Percentiles rank a stretch among this genome's conserved stretches.
Evolutionary conservation across 2,329 filamentous ascomycete genomes (phyloP).

Genomic region (Aureobasidium mangrovei): DNA sequence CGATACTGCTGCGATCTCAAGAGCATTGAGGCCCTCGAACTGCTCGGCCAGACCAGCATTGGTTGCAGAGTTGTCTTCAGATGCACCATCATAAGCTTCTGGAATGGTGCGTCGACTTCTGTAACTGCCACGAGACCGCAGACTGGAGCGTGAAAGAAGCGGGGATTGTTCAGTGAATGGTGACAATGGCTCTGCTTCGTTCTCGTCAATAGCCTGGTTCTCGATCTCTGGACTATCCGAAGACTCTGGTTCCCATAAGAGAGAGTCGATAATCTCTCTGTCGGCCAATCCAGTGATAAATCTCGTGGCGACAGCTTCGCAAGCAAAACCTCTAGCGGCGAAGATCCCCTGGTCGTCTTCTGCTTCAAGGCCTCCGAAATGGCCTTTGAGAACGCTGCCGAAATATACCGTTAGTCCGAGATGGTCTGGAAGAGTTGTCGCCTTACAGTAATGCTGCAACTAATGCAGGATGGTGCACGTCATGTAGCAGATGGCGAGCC

Average conservation of each 20-base stretch:
- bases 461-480: conserved; percentile 59
- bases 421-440: not conserved
- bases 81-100: not conserved
- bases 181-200: not conserved
- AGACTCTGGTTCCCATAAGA: conserved; percentile 60
- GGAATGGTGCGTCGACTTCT: conserved; percentile 1
- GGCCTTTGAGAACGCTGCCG: conserved; percentile 61
- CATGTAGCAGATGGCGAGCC: conserved; percentile 54
- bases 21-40: conserved; percentile 72
- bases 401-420: conserved; percentile 1
- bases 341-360: conserved; percentile 55
- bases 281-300: conserved; percentile 64
- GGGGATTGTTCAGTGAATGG: conserved; percentile 2
- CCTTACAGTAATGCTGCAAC: conserved; percentile 62
- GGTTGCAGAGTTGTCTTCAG: not conserved
- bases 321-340: conserved; percentile 61
- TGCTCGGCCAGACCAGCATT: conserved; percentile 52
- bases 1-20: conserved; percentile 77
- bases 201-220: not conserved
- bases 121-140: conserved; percentile 8
- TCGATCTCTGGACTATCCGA: not conserved
- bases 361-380: conserved; percentile 56
- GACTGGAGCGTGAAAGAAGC: not conserved
- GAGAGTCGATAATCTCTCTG: conserved; percentile 63
- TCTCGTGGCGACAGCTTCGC: conserved; percentile 74